Percentiles rank a stretch among this genome's conserved stretches.
Conservation (phyloP, 768 basidiomycete genomes). For the Auriscalpium microsporum region DNA sequence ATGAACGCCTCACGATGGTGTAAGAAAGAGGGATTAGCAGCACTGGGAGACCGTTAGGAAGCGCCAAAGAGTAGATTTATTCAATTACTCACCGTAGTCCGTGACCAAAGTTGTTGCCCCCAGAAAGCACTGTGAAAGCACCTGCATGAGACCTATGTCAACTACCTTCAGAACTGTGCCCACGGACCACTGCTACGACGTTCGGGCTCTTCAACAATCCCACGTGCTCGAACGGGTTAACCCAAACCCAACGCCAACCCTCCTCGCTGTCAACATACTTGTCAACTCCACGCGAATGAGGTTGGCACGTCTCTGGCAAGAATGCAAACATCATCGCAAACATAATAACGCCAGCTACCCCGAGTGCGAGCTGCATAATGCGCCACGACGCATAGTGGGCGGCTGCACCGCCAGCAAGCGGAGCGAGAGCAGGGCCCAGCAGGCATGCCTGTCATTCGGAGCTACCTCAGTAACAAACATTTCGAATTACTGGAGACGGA, state of each 20-base stretch:
- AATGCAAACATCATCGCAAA: constrained; percentile 33
- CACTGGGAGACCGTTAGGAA: constrained; percentile 13
- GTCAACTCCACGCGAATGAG: constrained; percentile 46
- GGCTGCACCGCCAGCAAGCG: constrained; percentile 45
- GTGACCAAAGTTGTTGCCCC: constrained; percentile 20
- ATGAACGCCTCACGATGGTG: constrained; percentile 43
- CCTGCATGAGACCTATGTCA: constrained; percentile 5
- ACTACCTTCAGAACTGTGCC: not conserved
- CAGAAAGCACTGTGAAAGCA: constrained; percentile 35
- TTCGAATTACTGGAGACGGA: not conserved
- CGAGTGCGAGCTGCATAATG: constrained; percentile 41
- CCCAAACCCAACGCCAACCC: constrained; percentile 28
- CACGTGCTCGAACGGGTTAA: constrained; percentile 54
- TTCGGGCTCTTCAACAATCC: constrained; percentile 51
- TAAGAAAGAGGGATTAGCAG: constrained; percentile 56
- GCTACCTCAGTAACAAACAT: not conserved
- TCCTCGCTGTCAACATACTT: constrained; percentile 20
- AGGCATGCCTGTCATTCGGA: constrained; percentile 35
- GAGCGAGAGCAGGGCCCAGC: constrained; percentile 55
- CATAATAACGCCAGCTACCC: constrained; percentile 30
- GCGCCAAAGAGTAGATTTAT: not conserved
- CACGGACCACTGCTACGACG: constrained; percentile 43
- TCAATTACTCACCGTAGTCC: constrained; percentile 27
- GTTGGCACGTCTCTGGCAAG: constrained; percentile 62
- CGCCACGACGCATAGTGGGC: constrained; percentile 65